phyloP scores from a whole-genome alignment of 768 basidiomycete genomes.

The Macrolepiota albuminosa region DNA sequence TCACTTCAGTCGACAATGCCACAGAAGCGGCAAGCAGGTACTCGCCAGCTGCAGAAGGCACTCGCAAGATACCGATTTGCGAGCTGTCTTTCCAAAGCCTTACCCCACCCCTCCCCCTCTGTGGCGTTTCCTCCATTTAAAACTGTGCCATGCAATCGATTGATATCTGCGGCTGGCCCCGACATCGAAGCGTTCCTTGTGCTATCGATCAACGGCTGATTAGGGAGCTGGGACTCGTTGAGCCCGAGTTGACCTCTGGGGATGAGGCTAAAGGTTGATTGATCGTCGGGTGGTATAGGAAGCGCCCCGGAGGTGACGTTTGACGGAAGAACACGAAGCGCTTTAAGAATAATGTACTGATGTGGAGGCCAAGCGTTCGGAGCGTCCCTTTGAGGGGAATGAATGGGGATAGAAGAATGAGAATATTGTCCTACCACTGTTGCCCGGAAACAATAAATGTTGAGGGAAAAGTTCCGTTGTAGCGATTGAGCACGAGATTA shows the following conservation, averaged over 20 bases:
- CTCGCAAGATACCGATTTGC: conserved; percentile 85
- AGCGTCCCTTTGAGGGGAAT: conserved; percentile 52
- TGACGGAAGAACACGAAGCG: conserved; percentile 70
- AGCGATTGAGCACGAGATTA: conserved; percentile 76
- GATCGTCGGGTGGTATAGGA: conserved; percentile 42
- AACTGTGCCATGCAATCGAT: conserved; percentile 47
- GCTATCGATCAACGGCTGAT: conserved; percentile 46
- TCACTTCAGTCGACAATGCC: not conserved
- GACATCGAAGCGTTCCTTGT: conserved; percentile 42
- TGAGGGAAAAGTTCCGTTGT: conserved; percentile 82
- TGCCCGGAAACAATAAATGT: conserved; percentile 75
- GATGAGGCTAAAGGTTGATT: conserved; percentile 64
- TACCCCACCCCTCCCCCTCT: conserved; percentile 60
- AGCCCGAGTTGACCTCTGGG: conserved; percentile 78
- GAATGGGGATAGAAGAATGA: not conserved
- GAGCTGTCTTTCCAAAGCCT: conserved; percentile 60
- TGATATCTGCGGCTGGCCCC: conserved; percentile 59
- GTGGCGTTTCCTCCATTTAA: conserved; percentile 63
- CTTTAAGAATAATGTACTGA: conserved; percentile 75
- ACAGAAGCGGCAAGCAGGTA: conserved; percentile 1
- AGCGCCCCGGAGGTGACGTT: conserved; percentile 58
- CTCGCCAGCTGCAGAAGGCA: conserved; percentile 85
- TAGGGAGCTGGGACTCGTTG: conserved; percentile 62
- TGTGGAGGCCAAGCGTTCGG: conserved; percentile 91
- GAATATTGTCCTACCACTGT: conserved; percentile 56